phyloP scores from a whole-genome alignment of 495 filamentous ascomycete genomes.

The Cercophora samala region DNA sequence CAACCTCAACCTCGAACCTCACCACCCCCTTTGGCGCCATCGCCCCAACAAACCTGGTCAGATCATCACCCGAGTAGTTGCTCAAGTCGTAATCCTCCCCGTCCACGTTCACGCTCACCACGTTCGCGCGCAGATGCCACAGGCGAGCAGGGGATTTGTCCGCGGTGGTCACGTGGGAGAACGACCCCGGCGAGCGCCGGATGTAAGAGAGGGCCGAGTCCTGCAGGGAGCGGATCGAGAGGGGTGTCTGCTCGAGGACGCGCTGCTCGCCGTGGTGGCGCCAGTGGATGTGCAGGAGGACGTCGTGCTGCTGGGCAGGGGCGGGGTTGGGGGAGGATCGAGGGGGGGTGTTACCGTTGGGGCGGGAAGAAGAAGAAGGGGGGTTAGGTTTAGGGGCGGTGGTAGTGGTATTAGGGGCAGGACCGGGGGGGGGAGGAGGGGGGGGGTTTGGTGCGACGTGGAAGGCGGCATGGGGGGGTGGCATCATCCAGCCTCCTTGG shows the following conservation, averaged over 20 bases:
- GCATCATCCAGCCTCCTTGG: neutral
- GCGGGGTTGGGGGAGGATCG: neutral
- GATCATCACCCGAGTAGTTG: conserved; percentile 29
- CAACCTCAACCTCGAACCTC: conserved; percentile 37
- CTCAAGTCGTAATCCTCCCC: conserved; percentile 36
- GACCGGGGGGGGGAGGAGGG: neutral
- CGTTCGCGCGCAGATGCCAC: conserved; percentile 23
- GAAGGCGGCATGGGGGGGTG: neutral
- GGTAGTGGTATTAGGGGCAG: neutral
- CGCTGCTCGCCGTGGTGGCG: conserved; percentile 31
- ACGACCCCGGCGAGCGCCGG: neutral
- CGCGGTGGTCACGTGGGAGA: conserved; percentile 10
- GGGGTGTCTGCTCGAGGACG: conserved; percentile 24
- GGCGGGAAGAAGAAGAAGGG: neutral
- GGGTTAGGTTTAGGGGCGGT: neutral
- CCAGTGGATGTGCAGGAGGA: conserved; percentile 35
- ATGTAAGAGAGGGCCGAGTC: conserved; percentile 25
- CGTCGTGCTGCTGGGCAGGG: conserved; percentile 10
- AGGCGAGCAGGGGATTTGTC: neutral
- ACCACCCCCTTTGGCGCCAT: conserved; percentile 22
- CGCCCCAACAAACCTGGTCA: conserved; percentile 19
- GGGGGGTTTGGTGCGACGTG: neutral
- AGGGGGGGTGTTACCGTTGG: neutral
- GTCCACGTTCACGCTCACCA: conserved; percentile 23
- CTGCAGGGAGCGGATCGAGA: conserved; percentile 25